These are phyloP conservation scores for Lyophyllum atratum DNA, from an alignment of 768 basidiomycete genomes.

Conservation along the genomic window DNA sequence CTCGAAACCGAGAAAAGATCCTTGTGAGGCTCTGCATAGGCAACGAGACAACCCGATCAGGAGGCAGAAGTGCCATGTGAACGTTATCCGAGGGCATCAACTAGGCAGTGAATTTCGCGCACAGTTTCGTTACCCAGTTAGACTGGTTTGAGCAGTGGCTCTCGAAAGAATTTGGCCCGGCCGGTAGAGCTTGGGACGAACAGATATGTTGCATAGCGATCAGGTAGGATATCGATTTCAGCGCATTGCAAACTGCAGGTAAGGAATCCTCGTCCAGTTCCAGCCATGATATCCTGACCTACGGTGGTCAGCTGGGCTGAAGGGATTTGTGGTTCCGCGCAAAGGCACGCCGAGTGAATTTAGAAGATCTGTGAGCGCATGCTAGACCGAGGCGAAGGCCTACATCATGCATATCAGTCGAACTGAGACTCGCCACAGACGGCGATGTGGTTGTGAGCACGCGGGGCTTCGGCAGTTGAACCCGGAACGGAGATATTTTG, in stretches of 20 bases:
- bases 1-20: background rate
- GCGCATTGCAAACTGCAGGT: background rate
- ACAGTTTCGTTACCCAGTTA: background rate
- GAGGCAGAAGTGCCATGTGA: slow-evolving; percentile 16
- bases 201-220: background rate
- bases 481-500: background rate
- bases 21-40: background rate
- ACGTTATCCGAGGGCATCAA: background rate
- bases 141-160: background rate
- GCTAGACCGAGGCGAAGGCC: slow-evolving; percentile 4
- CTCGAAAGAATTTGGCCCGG: background rate
- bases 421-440: background rate
- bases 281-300: background rate
- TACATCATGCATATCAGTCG: slow-evolving; percentile 8
- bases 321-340: background rate
- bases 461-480: slow-evolving; percentile 9
- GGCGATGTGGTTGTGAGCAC: slow-evolving; percentile 4
- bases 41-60: slow-evolving; percentile 7
- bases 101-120: too few relatives aligned
- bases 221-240: background rate
- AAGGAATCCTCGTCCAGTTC: background rate
- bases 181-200: background rate
- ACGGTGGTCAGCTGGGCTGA: slow-evolving; percentile 1
- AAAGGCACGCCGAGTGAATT: background rate
- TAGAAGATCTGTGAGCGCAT: slow-evolving; percentile 4